Base-by-base conservation (phyloP, 2,329 filamentous ascomycete species). In the Ophiostoma montium region DNA sequence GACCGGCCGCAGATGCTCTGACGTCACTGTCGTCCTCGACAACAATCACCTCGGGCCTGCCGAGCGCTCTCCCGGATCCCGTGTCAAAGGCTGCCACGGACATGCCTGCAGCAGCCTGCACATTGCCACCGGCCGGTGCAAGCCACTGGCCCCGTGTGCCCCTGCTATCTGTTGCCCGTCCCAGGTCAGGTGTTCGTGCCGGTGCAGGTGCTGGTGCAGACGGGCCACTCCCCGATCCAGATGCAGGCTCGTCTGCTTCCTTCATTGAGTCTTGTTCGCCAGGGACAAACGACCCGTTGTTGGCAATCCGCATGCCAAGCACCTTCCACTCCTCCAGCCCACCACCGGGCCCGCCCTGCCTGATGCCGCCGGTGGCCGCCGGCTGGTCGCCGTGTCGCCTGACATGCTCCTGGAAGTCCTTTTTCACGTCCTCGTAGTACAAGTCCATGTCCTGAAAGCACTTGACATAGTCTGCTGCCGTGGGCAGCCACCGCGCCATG, bases 241-340 rank as follows among this genome's bases (percentile, higher is more conserved):
- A 59, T 10, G 57, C 56, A 3, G 59, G 56, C 58, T 58, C 13
- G 15, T 42, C 36, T 48, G 12, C 60, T 60, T 55, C 59, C 62
- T 36, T 57, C 57, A 7, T 57, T 58, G 48, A 54, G 3, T 53
- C 46, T 46, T 54, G 57, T 3, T 62, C 60, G 6, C 65, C 63
- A 3, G 62, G 59, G 30, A 64, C 57, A 10, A 70, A 66, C 30
- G 60, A 60, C 35, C 69, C 68, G 41, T 71, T 68, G 53, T 70
- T 69, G 51, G 68, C 68, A 11, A 71, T 62, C 50, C 62, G 62
- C 35, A 55, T 57, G 1, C 57, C 57, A 44, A 67, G 60, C 10
- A 67, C 60, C 52, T 68, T 70, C 61, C 74, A 80, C 55, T 78
- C 73, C 53, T 76, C 74, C 3, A 76, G 60, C 1, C 71, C 76